A percentile compares a stretch with the other conserved stretches of the same genome.
Conservation (phyloP, 78 protist genomes). For the slime mould (Dictyostelium discoideum) region DNA sequence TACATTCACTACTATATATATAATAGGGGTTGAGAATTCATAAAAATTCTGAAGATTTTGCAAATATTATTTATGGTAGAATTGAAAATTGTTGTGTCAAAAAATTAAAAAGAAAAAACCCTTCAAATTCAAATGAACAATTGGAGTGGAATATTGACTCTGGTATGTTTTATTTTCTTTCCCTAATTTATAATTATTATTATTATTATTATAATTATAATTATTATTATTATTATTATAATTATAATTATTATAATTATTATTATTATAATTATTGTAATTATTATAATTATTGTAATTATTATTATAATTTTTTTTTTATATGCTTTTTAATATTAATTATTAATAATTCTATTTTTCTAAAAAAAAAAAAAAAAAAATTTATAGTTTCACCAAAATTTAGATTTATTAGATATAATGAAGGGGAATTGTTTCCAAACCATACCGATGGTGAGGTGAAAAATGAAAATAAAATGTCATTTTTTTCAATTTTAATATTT, state of each 20-base stretch:
- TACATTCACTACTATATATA: too few species aligned
- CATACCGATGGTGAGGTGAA: neutral
- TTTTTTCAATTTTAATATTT: neutral
- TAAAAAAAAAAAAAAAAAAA: too few species aligned
- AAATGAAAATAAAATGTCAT: neutral
- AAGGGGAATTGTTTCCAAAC: neutral
- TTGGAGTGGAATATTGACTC: neutral
- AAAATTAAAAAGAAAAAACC: neutral
- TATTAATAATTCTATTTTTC: too few species aligned
- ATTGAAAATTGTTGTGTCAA: neutral
- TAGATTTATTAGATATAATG: neutral
- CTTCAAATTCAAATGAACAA: neutral
- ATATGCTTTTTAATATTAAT: too few species aligned
- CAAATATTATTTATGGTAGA: neutral
- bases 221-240: too few species aligned
- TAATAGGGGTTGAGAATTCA: neutral
- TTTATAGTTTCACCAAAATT: neutral
- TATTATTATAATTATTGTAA: too few species aligned
- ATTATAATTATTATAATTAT: too few species aligned
- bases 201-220: too few species aligned
- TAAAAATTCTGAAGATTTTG: neutral
- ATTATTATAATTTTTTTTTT: too few species aligned
- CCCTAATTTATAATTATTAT: too few species aligned
- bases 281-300: too few species aligned
- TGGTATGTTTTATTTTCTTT: neutral